Percentiles rank a stretch among this genome's conserved stretches.
Evolutionary conservation across 192 early-diverging fungal species (phyloP).

Genomic region (Coemansia sp.): DNA sequence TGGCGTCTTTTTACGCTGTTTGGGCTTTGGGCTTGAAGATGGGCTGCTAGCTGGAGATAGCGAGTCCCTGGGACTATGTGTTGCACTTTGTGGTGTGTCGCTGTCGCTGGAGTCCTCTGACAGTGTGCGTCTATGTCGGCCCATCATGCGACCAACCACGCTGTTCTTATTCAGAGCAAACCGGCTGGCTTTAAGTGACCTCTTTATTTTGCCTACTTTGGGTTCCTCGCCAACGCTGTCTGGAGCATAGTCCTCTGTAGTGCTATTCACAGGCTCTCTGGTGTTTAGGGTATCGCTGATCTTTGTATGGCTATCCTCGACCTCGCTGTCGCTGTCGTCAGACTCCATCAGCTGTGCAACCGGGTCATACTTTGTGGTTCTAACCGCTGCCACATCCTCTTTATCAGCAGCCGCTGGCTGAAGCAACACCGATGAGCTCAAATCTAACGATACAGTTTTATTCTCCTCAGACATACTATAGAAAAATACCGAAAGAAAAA

Average conservation of each 20-base stretch:
- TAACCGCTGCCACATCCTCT: not conserved
- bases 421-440: conserved; percentile 22
- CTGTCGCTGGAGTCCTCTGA: conserved; percentile 14
- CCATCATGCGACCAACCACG: conserved; percentile 17
- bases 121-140: conserved; percentile 9
- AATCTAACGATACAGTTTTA: not conserved
- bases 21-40: not conserved
- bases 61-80: no score
- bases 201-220: no score
- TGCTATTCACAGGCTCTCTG: no score
- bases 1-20: not conserved
- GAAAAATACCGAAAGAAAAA: no score
- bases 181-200: no score
- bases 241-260: no score
- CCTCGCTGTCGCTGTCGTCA: conserved; percentile 18
- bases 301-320: not conserved
- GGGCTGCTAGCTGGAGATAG: not conserved
- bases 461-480: no score
- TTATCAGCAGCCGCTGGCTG: no score
- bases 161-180: not conserved
- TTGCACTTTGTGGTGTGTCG: not conserved
- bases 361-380: conserved; percentile 19
- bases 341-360: conserved; percentile 37
- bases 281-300: no score
- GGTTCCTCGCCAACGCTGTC: no score